These are phyloP conservation scores for Metschnikowia proteae DNA, from an alignment of 805 yeast genomes.

Conservation along the genomic window DNA sequence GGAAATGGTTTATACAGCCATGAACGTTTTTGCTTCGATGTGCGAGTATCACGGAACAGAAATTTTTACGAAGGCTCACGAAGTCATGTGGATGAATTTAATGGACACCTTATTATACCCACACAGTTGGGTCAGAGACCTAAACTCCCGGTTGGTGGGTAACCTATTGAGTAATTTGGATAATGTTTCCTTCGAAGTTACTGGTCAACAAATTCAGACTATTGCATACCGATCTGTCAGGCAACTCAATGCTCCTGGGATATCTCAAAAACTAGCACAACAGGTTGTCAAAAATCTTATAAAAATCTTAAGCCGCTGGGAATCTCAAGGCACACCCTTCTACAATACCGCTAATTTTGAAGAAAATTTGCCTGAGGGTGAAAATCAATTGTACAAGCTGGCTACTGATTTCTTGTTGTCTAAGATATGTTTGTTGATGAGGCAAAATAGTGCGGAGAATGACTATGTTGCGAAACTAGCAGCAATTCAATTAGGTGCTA, in stretches of 20 bases:
- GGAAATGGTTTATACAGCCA: conserved; percentile 72
- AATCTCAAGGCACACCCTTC: conserved; percentile 37
- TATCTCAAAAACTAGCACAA: conserved; percentile 58
- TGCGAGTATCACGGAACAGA: conserved; percentile 35
- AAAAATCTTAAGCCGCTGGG: conserved; percentile 60
- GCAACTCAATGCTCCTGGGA: conserved; percentile 76
- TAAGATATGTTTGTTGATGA: conserved; percentile 59
- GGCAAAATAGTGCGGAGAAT: conserved; percentile 55
- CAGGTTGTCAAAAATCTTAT: conserved; percentile 68
- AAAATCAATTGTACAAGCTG: conserved; percentile 19
- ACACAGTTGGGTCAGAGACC: conserved; percentile 85
- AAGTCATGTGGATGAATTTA: conserved; percentile 48
- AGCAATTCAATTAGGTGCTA: conserved; percentile 66
- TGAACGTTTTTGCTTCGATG: conserved; percentile 48
- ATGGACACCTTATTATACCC: conserved; percentile 68
- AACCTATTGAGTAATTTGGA: conserved; percentile 43
- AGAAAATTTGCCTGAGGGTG: neutral
- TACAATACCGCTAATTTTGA: conserved; percentile 22
- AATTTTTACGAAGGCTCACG: conserved; percentile 28
- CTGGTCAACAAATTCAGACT: conserved; percentile 54
- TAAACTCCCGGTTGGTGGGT: conserved; percentile 58
- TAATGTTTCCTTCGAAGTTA: conserved; percentile 30
- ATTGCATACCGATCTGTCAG: conserved; percentile 66
- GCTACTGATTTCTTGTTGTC: conserved; percentile 60
- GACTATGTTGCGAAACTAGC: conserved; percentile 60